Evolutionary conservation across 1,139 yeast species (phyloP).

Genomic region (Yamadazyma triangularis): DNA sequence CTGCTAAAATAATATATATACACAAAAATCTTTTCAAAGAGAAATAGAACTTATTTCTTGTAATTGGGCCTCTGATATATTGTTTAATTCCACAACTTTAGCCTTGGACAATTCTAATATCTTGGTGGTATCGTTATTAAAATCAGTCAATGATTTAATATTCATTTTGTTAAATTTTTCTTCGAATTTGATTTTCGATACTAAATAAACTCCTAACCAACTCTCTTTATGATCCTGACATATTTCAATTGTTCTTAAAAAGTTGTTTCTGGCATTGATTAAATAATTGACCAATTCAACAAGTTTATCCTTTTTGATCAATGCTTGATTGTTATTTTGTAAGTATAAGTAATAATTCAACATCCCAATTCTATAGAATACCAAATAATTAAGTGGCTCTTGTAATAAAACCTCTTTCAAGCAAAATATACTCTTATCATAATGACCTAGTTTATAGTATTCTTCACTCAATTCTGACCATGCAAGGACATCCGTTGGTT

Average conservation of each 20-base stretch:
- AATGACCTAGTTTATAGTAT: conserved; percentile 58
- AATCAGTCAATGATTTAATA: conserved; percentile 18
- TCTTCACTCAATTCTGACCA: conserved; percentile 74
- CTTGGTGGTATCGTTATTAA: conserved; percentile 18
- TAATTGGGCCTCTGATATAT: neutral
- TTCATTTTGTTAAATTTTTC: conserved; percentile 17
- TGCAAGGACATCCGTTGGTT: conserved; percentile 69
- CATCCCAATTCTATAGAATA: conserved; percentile 59
- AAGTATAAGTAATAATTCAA: conserved; percentile 19
- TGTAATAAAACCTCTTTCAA: conserved; percentile 65
- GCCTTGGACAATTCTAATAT: conserved; percentile 15
- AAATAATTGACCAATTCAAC: conserved; percentile 21
- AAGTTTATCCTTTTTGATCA: conserved; percentile 21
- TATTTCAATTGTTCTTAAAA: conserved; percentile 68
- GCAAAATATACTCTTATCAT: conserved; percentile 62
- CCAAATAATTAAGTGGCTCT: conserved; percentile 69
- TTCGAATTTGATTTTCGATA: conserved; percentile 21
- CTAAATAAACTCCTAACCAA: conserved; percentile 67
- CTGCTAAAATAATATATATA: too few species aligned
- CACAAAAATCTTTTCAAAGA: too few species aligned
- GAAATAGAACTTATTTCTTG: too few species aligned
- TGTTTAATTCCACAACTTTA: conserved; percentile 18
- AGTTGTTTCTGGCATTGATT: conserved; percentile 46
- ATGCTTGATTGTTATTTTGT: conserved; percentile 16
- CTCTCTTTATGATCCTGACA: conserved; percentile 65